Evolutionary conservation across 331 rosid genomes (phyloP), one percentile per base, ranked within the genome.

Genomic region (Rosa hybrid): DNA sequence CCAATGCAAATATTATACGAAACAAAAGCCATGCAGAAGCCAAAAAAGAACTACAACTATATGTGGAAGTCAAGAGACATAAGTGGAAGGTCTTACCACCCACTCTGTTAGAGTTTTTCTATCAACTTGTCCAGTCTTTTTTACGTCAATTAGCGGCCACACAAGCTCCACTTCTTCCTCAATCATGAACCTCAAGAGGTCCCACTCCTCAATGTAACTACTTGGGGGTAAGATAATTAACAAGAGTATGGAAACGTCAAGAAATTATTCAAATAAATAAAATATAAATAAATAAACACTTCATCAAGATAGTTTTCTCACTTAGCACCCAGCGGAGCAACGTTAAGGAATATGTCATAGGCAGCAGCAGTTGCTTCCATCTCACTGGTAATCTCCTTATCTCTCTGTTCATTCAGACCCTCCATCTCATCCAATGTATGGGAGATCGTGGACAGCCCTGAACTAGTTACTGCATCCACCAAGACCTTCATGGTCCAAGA

Each of bases 401-500:
- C 98, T n/a, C 72, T 80, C 71, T 81, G 93, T 48, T 83, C 94
- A 73, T 38, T 65, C 39, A 63, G 87, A 42, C 76, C 86, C 74
- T 85, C 82, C 77, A 90, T 81, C 86, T 87, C 89, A 41, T 94
- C 97, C 20, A 92, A 76, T 46, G 89, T 57, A 68, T 81, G 82
- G 11, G 98, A 93, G 75, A 95, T 85, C 13, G 98, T 94, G 73
- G 97, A 87, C 54, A 95, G 85, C 78, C 97, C 90, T n/a, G 98
- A 93, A 83, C 83, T 90, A 21, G 86, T 72, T 81, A 91, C 91
- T 44, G 94, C 97, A 68, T 96, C 98, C 57, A 93, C 87, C 90
- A 96, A 83, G 50, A 85, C 88, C 88, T 96, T 93, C 98, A 96
- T 93, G 14, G 98, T 96, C 98, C 99, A 93, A 9, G 99, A 91